These are phyloP conservation scores for Aspergillus sp. DNA, from an alignment of 2,329 filamentous ascomycete genomes.

Conservation along the genomic window DNA sequence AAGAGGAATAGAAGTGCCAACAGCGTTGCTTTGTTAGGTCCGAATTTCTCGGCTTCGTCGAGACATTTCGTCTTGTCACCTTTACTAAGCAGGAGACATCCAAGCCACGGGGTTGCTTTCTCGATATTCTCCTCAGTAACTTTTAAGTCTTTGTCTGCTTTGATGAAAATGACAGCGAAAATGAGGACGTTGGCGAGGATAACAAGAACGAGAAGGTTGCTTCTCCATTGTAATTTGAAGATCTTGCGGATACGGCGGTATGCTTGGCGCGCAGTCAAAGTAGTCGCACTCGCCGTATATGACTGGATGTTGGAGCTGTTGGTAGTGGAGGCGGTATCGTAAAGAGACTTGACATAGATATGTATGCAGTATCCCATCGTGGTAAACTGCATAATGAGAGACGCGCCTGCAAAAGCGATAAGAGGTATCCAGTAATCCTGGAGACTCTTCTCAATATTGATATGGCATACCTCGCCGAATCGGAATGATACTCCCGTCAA, in stretches of 20 bases:
- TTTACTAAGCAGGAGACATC: conserved; percentile 62
- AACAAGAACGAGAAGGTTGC: conserved; percentile 83
- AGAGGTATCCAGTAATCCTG: conserved; percentile 89
- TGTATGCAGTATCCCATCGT: conserved; percentile 93
- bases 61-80: conserved; percentile 69
- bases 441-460: conserved; percentile 84
- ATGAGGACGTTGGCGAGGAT: conserved; percentile 91
- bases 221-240: conserved; percentile 89
- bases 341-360: conserved; percentile 83
- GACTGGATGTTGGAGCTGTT: conserved; percentile 70
- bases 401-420: conserved; percentile 71
- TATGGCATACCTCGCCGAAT: conserved; percentile 88
- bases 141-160: conserved; percentile 72
- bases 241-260: conserved; percentile 85
- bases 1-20: conserved; percentile 80
- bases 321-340: conserved; percentile 68
- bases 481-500: conserved; percentile 92
- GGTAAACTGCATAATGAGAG: conserved; percentile 76
- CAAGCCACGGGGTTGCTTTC: conserved; percentile 65
- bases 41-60: conserved; percentile 57
- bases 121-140: conserved; percentile 54
- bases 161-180: conserved; percentile 88
- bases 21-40: conserved; percentile 74
- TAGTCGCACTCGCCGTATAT: conserved; percentile 72
- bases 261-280: conserved; percentile 81